These are phyloP conservation scores for Phylloporus arenicola DNA, from an alignment of 768 basidiomycete species.

Conservation along the genomic window DNA sequence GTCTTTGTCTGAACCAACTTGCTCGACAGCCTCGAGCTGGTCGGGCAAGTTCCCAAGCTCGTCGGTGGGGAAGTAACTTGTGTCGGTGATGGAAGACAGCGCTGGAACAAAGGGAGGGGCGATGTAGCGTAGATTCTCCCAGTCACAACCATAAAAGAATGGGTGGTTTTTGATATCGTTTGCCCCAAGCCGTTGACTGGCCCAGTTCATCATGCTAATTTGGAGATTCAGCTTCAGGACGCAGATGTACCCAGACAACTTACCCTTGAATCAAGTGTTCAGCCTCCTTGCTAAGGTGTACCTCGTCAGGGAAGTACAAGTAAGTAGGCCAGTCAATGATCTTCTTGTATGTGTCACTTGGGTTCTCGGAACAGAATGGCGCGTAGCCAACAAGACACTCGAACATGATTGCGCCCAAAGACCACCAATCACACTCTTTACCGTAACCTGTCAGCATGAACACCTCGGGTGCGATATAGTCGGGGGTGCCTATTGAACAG, in stretches of 20 bases:
- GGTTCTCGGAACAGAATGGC: conserved; percentile 95
- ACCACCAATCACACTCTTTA: conserved; percentile 99
- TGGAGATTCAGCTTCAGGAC: conserved; percentile 3
- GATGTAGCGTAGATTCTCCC: conserved; percentile 85
- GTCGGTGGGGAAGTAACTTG: conserved; percentile 95
- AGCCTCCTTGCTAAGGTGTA: conserved; percentile 87
- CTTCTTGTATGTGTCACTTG: conserved; percentile 97
- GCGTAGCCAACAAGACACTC: conserved; percentile 98
- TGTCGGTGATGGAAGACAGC: conserved; percentile 87
- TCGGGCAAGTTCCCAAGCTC: conserved; percentile 71
- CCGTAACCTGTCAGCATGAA: conserved; percentile 97
- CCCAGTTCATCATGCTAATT: conserved; percentile 81
- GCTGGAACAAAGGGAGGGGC: conserved; percentile 95
- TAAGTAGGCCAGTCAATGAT: conserved; percentile 95
- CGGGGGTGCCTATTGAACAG: conserved; percentile 25
- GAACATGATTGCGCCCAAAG: conserved; percentile 96
- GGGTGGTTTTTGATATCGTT: conserved; percentile 90
- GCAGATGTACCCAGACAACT: conserved; percentile 17
- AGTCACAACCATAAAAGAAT: conserved; percentile 95
- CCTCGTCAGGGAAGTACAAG: conserved; percentile 91
- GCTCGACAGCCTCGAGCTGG: conserved; percentile 55
- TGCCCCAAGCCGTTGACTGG: conserved; percentile 65
- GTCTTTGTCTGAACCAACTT: conserved; percentile 61
- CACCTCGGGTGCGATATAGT: conserved; percentile 93
- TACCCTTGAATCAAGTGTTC: conserved; percentile 86